Evolutionary conservation across 2,329 filamentous ascomycete genomes (phyloP), one percentile per base, ranked within the genome.

Genomic region (Byssothecium circinans): DNA sequence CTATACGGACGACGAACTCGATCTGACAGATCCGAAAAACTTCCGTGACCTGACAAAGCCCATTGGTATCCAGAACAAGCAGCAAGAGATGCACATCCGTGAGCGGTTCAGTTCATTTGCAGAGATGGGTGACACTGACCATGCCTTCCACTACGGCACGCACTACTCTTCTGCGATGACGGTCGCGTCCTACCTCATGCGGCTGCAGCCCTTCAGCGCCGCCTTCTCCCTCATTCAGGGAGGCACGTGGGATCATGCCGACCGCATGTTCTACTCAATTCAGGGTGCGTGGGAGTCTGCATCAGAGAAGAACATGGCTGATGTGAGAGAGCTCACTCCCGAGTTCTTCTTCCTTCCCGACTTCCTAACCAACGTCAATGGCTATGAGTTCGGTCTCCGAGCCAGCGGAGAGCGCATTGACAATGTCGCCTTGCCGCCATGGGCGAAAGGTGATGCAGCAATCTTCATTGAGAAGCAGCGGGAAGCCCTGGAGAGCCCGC

Each of bases 81-180:
- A 83, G 45, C 82, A 92, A 54, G 88, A 95, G 55, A 78, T 82
- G 0, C 89, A 91, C 6, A 95, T 94, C 62, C 81, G 84, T 42
- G 88, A 95, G 60, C 84, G 91, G 23, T 97, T 96, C 68, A 84
- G 86, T 57, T 88, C 89, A 14, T 86, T 99, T 67, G 86, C 86
- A 1, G 94, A 97, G 67, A 95, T 99, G 78, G 89, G 87, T 7
- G 91, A 96, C 47, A 78, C 81, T 37, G 61, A 58, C 20, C 86
- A 88, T 0, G 88, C 94, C 0, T 99, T 96, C 68, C 94, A 99
- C 67, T 99, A 97, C 59, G 94, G 94, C 15, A 99, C 95, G 0
- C 95, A 99, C 68, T 99, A 99, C 70, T 97, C 94, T 1, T 97
- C 94, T 2, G 94, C 94, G 7, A 99, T 97, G 94, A 96, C 96